These are phyloP conservation scores for Trichosporon sp. DNA, from an alignment of 1,284 basidiomycete species.

Conservation along the genomic window DNA sequence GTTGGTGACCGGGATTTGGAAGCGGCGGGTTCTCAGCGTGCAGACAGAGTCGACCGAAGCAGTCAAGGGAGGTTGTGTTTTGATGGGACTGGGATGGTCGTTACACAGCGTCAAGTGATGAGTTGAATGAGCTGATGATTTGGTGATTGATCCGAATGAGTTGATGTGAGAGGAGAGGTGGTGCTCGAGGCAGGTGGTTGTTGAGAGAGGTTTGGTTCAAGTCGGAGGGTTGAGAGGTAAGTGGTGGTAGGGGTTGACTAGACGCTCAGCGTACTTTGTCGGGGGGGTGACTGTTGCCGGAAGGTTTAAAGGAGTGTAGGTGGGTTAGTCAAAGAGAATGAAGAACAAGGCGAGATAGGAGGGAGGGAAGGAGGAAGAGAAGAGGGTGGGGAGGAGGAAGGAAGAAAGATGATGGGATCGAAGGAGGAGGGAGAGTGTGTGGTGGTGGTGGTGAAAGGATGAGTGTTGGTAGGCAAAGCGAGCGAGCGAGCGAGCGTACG, in stretches of 20 bases:
- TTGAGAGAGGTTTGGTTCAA: background rate
- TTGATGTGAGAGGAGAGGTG: background rate
- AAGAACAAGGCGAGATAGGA: slow-evolving; percentile 17
- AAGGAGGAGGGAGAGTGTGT: background rate
- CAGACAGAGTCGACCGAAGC: slow-evolving; percentile 18
- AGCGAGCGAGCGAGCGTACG: too few relatives aligned
- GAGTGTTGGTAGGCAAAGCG: slow-evolving; percentile 9
- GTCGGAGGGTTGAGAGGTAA: background rate
- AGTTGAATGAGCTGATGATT: slow-evolving; percentile 3
- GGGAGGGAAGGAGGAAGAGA: background rate
- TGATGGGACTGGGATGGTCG: slow-evolving; percentile 7
- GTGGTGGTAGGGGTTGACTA: background rate
- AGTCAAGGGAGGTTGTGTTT: background rate
- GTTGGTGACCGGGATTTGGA: background rate
- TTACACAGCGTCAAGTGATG: slow-evolving; percentile 12
- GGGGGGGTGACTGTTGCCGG: background rate
- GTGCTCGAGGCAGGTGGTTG: background rate
- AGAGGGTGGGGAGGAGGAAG: slow-evolving; percentile 5
- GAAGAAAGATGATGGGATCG: background rate
- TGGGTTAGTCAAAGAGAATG: slow-evolving; percentile 18
- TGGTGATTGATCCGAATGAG: background rate
- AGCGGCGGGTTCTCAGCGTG: background rate
- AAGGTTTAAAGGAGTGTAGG: slow-evolving; percentile 8
- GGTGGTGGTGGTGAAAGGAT: background rate
- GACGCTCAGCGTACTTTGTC: slow-evolving; percentile 15